Conservation (phyloP, 129 eudicot species). For the Centella asiatica region DNA sequence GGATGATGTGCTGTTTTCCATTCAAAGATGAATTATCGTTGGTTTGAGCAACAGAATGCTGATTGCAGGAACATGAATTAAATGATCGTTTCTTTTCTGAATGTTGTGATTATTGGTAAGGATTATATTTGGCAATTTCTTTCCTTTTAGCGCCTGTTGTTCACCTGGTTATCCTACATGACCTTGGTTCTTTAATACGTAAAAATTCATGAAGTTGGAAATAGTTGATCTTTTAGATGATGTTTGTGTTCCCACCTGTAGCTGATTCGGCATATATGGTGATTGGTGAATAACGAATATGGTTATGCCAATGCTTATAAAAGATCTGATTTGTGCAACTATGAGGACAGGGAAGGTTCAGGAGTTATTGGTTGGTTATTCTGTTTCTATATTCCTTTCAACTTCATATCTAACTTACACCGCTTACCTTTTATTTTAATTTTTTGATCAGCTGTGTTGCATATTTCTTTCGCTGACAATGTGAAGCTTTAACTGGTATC, state of each 20-base stretch:
- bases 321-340: not conserved
- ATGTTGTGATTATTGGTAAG: conserved; percentile 23
- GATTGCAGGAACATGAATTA: conserved; percentile 17
- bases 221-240: conserved; percentile 11
- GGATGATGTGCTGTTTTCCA: conserved; percentile 37
- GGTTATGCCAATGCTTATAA: not conserved
- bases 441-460: not conserved
- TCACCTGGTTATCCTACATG: conserved; percentile 4
- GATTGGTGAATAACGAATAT: not conserved
- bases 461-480: conserved; percentile 16
- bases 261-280: conserved; percentile 1
- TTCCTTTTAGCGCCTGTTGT: not conserved
- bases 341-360: conserved; percentile 10
- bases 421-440: not conserved
- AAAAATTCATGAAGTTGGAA: conserved; percentile 2
- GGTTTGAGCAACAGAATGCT: conserved; percentile 17
- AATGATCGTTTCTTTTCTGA: conserved; percentile 9
- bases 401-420: not conserved
- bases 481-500: conserved; percentile 22
- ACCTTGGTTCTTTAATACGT: not conserved
- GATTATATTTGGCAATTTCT: not conserved
- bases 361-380: conserved; percentile 2
- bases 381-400: not conserved
- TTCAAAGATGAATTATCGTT: conserved; percentile 21
- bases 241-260: conserved; percentile 3